These are phyloP conservation scores for Candida jianshihensis DNA, from an alignment of 805 yeast genomes.

Conservation along the genomic window DNA sequence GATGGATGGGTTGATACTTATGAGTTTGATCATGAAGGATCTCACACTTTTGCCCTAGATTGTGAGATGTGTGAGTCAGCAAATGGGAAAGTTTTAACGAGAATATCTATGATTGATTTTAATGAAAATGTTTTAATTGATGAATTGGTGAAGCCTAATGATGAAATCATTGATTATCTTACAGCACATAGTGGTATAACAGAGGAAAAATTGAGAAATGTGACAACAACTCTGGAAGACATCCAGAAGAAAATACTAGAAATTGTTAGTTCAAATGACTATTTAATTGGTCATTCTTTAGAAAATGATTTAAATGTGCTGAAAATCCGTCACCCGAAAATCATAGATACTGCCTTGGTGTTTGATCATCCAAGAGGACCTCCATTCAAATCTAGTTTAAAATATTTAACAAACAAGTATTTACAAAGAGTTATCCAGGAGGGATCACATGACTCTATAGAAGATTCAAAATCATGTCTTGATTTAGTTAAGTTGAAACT, in stretches of 20 bases:
- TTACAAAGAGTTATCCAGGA: conserved; percentile 58
- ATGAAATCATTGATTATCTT: conserved; percentile 68
- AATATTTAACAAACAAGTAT: conserved; percentile 54
- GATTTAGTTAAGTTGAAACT: conserved; percentile 69
- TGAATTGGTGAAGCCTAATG: conserved; percentile 70
- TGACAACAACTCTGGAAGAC: conserved; percentile 58
- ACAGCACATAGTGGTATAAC: conserved; percentile 88
- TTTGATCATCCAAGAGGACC: conserved; percentile 81
- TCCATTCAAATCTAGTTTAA: conserved; percentile 73
- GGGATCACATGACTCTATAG: conserved; percentile 78
- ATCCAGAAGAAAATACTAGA: conserved; percentile 51
- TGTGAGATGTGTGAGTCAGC: conserved; percentile 86
- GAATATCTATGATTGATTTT: conserved; percentile 69
- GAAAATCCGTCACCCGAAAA: conserved; percentile 59
- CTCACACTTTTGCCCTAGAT: conserved; percentile 73
- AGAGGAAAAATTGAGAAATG: conserved; percentile 51
- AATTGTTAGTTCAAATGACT: conserved; percentile 48
- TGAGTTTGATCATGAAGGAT: conserved; percentile 46
- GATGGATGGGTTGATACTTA: conserved; percentile 50
- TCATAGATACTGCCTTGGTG: conserved; percentile 75
- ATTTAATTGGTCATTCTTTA: conserved; percentile 83
- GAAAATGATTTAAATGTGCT: conserved; percentile 75
- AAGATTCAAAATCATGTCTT: conserved; percentile 77
- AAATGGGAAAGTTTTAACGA: conserved; percentile 59
- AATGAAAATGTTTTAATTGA: conserved; percentile 58